Evolutionary conservation across 305 asterid species (phyloP), one percentile per base, ranked within the genome.

Genomic region (Fraxinus albicans): DNA sequence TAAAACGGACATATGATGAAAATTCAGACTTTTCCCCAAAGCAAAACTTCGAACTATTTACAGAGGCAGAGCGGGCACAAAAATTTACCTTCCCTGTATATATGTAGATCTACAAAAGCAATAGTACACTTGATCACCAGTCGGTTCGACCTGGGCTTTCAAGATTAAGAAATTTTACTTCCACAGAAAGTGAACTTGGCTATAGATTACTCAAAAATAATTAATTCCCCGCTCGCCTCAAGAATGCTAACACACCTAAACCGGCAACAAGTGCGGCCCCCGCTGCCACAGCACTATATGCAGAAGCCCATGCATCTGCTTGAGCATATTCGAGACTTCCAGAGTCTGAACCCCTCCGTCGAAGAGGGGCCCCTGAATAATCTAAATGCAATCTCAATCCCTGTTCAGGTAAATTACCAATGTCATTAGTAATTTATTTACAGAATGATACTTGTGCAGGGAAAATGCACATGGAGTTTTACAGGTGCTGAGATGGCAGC

Each of bases 201-300:
- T 38, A 31, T 35, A 55, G 10, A 82, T 21, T 38, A 69, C 33
- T 12, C 5, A 0, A 27, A 67, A 25, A 67, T 1, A 40, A 78
- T 92, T 67, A 91, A 82, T 86, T 88, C 76, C 83, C 85, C 3
- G 90, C 73, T 86, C 95, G 87, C 85, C 90, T 92, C 86, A 95
- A 87, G 87, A 89, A 89, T 33, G 95, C 97, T 69, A 90, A 81
- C 55, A 90, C 86, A 47, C 97, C 91, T 83, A 95, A 82, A 65
- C 93, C 94, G 9, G 97, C 97, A 63, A 91, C 88, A 10, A 95
- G 87, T 53, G 96, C 95, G 82, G 97, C 94, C 35, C 97, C 98
- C 70, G 98, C 97, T 40, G 97, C 97, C 65, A 92, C 93, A 2
- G 92, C 84, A 38, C 93, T 86, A 80, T 93, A 95, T 13, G 97